Evolutionary conservation across 305 asterid species (phyloP).

Genomic region (Lippia alba): DNA sequence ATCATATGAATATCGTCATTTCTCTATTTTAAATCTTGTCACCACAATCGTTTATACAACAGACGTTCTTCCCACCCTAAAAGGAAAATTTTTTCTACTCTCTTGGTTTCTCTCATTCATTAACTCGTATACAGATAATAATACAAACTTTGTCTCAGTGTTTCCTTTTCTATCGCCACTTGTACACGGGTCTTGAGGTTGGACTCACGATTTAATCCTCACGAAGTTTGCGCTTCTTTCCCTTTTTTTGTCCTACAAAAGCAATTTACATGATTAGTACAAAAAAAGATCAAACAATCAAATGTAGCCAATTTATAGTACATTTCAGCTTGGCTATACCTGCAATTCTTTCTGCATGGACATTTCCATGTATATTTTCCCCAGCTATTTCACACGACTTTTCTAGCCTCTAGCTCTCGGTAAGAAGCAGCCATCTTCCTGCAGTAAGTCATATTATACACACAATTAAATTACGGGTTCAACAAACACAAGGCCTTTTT

Average conservation of each 20-base stretch:
- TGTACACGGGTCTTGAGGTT: slow-evolving; percentile 64
- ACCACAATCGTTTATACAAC: not conserved
- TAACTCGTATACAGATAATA: not conserved
- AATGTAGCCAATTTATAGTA: not conserved
- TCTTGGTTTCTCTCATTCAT: not conserved
- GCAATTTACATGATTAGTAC: slow-evolving; percentile 1
- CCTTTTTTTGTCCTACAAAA: slow-evolving; percentile 65
- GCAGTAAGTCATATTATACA: slow-evolving; percentile 30
- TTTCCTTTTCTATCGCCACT: slow-evolving; percentile 82
- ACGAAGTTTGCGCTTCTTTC: slow-evolving; percentile 82
- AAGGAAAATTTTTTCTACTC: not conserved
- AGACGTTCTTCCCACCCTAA: not conserved
- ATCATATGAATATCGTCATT: not conserved
- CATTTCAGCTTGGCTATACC: slow-evolving; percentile 38
- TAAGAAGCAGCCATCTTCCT: slow-evolving; percentile 73
- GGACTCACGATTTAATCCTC: slow-evolving; percentile 74
- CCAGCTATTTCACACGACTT: slow-evolving; percentile 67
- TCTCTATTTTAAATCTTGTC: not conserved
- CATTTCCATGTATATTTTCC: slow-evolving; percentile 77
- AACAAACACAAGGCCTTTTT: not conserved
- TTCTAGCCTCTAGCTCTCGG: slow-evolving; percentile 78
- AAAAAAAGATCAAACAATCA: not conserved
- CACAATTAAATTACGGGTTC: not conserved
- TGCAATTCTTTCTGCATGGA: slow-evolving; percentile 85
- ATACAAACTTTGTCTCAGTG: slow-evolving; percentile 43